Evolutionary conservation across 2,329 filamentous ascomycete genomes (phyloP).

Genomic region (Verticillium klebahnii): DNA sequence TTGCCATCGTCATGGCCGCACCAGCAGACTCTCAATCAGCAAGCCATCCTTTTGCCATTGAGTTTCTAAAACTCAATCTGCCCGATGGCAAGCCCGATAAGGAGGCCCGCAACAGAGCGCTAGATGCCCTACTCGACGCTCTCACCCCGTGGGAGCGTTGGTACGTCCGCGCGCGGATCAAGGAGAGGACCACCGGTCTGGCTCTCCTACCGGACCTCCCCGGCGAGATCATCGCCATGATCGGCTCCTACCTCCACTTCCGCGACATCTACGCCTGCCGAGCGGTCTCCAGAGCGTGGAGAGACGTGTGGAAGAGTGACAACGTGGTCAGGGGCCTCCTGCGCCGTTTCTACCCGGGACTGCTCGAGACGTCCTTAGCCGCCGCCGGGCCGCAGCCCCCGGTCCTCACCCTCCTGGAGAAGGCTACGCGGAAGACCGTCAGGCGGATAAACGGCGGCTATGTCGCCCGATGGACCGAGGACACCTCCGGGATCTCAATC

Average conservation of each 20-base stretch:
- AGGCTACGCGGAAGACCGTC: background rate
- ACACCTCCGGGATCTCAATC: background rate
- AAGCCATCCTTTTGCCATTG: background rate
- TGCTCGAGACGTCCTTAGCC: background rate
- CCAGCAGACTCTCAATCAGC: background rate
- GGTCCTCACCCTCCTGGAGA: background rate
- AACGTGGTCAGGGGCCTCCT: background rate
- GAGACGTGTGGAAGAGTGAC: background rate
- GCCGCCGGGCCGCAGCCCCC: background rate
- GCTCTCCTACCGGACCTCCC: background rate
- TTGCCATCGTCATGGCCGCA: background rate
- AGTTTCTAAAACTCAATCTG: background rate
- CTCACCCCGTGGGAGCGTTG: slow-evolving; percentile 2
- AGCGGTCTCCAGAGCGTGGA: slow-evolving; percentile 2
- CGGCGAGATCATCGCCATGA: background rate
- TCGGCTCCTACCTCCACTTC: background rate
- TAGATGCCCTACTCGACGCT: background rate
- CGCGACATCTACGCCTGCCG: background rate
- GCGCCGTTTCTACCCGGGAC: slow-evolving; percentile 1
- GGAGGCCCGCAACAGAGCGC: background rate
- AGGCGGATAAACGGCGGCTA: background rate
- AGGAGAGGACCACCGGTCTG: background rate
- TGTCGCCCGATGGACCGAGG: background rate
- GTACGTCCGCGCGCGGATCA: background rate
- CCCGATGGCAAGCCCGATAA: background rate